Percentiles rank a stretch among this genome's conserved stretches.
These are phyloP conservation scores for Volutella citrinella DNA, from an alignment of 2,329 filamentous ascomycete genomes.

Conservation along the genomic window DNA sequence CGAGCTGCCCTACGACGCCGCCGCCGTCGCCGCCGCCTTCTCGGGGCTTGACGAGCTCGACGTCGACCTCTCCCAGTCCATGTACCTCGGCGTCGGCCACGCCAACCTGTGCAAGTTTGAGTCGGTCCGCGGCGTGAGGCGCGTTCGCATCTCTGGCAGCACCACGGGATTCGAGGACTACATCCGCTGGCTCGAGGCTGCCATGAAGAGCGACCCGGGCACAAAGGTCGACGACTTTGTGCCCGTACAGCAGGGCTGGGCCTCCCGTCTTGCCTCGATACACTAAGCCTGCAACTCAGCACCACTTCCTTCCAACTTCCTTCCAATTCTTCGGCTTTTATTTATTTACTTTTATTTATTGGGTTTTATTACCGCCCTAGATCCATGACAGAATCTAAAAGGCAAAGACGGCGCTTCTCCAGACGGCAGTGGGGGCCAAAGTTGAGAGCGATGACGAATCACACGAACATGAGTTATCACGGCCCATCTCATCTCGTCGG, in stretches of 20 bases:
- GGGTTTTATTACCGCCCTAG: too few relatives aligned
- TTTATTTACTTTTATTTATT: background rate
- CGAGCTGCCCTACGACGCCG: slow-evolving; percentile 31
- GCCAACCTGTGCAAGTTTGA: slow-evolving; percentile 40
- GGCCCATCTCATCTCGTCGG: too few relatives aligned
- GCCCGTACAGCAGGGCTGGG: slow-evolving; percentile 19
- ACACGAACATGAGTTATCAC: too few relatives aligned
- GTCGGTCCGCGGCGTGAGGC: slow-evolving; percentile 38
- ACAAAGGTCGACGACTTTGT: slow-evolving; percentile 18
- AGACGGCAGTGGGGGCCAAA: too few relatives aligned
- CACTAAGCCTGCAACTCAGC: slow-evolving; percentile 17
- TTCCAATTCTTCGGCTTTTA: too few relatives aligned
- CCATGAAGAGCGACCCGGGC: slow-evolving; percentile 32
- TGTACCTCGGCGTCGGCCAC: slow-evolving; percentile 37
- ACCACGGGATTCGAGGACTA: slow-evolving; percentile 42
- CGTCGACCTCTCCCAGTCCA: slow-evolving; percentile 37
- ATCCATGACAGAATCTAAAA: too few relatives aligned
- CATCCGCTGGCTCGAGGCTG: slow-evolving; percentile 35
- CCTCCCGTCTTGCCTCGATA: slow-evolving; percentile 19
- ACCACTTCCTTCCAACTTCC: background rate
- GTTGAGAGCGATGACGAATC: too few relatives aligned
- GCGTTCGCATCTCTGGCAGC: slow-evolving; percentile 35
- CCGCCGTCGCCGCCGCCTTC: slow-evolving; percentile 31
- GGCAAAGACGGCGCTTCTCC: too few relatives aligned
- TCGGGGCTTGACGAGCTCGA: slow-evolving; percentile 36